Evolutionary conservation across 441 rosid species (phyloP).

Genomic region (Bruguiera hainesii): DNA sequence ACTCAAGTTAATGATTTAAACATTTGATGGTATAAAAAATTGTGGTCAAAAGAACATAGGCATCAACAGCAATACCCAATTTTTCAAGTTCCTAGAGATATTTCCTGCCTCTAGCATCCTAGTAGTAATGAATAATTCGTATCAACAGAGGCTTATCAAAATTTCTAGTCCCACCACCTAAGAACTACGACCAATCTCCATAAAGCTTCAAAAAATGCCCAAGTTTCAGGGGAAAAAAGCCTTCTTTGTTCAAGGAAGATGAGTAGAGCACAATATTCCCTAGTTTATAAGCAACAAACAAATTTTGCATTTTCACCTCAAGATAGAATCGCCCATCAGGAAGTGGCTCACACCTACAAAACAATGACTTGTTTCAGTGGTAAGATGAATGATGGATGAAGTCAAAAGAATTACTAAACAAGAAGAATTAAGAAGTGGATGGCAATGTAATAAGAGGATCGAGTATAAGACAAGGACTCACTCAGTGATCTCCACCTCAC

Average conservation of each 20-base stretch:
- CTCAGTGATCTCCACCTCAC: constrained; percentile 99
- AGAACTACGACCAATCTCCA: no score
- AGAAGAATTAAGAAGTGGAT: background rate
- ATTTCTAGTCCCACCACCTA: no score
- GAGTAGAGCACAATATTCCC: background rate
- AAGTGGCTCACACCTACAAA: constrained; percentile 85
- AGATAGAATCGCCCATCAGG: constrained; percentile 92
- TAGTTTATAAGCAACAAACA: constrained; percentile 10
- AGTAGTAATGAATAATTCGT: no score
- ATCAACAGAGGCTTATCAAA: no score
- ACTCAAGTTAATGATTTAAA: no score
- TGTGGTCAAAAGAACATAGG: no score
- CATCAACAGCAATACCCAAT: no score
- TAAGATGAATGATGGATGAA: constrained; percentile 5
- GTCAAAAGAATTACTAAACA: background rate
- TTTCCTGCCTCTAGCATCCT: no score
- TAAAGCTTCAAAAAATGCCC: no score
- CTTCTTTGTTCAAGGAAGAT: background rate
- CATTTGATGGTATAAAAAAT: no score
- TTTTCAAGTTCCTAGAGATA: no score
- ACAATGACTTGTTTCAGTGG: constrained; percentile 12
- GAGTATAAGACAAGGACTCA: constrained; percentile 33
- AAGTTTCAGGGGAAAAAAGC: background rate
- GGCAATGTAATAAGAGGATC: constrained; percentile 4
- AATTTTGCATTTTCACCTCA: constrained; percentile 51